Base-by-base conservation (phyloP, 1,139 yeast genomes). In the Saccharomyces pastorianus region DNA sequence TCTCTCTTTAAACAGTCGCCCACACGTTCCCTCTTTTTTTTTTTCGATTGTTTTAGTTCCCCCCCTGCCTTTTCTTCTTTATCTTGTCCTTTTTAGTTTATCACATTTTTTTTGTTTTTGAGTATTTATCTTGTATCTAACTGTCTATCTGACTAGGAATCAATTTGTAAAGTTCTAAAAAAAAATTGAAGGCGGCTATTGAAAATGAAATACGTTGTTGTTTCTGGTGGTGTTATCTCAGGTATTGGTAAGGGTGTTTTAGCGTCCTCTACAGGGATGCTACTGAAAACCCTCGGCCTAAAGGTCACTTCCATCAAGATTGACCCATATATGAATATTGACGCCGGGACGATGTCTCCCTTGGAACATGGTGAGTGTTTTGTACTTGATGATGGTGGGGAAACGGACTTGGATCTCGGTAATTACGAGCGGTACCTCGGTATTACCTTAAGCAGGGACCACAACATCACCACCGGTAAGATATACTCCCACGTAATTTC, bases 341-440 rank as follows among this genome's bases (percentile, higher is more conserved):
- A 93, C 75, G 99, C 99, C 49, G 99, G 99, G 65, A 93, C 99
- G 53, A 93, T 93, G 99, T 88, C 96, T 48, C 99, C 99, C 27
- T 78, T 93, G 70, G 99, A 93, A 72, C 99, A 93, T 69, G 99
- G 99, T 61, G 99, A 93, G 73, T 96, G 96, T 72, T 93, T 91
- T 71, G 98, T 95, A 53, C 79, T 93, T 68, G 88, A 93, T 71
- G 99, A 93, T 71, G 99, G 99, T 73, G 99, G 99, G 63, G 99
- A 93, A 74, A 96, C 93, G 51, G 99, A 93, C 75, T 81, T 93
- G 71, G 99, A 93, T 75, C 79, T 93, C 63, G 99, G 99, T 72
- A 93, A 93, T 76, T 93, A 93, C 73, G 99, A 93, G 76, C 84
- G 99, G 70, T 93, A 95, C 74, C 78, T 93, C 65, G 91, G 91